Base-by-base conservation (phyloP, 179 eudicot genomes). In the Carnegiea gigantea region DNA sequence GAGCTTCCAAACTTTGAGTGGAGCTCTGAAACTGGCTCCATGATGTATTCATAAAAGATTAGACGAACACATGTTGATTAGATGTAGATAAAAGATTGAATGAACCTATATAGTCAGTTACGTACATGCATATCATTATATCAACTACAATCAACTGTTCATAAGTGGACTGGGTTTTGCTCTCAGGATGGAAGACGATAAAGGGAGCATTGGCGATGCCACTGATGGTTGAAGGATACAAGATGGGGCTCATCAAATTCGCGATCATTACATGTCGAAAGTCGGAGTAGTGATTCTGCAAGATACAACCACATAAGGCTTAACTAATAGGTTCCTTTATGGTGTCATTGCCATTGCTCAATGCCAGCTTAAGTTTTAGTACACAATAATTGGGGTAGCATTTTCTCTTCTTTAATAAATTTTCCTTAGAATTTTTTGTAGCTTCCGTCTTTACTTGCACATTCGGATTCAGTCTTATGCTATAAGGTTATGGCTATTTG, bases 201-300 rank as follows among this genome's bases (percentile, higher is more conserved):
- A 92, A 83, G 84, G 98, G 96, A 21, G 98, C 98, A 36, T 60
- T 91, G 79, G 96, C 82, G 53, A 93, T 92, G 98, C 98, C 98
- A 70, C 74, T 93, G 89, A 93, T 93, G 98, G 82, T 91, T 26
- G 85, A 89, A 88, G 98, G 98, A 84, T 93, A 91, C 81, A 89
- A 88, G 86, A 92, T 86, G 79, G 94, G 87, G 49, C 86, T 92
- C 44, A 93, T 93, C 87, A 90, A 92, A 85, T 93, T 92, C 73
- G 88, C 98, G 9, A 92, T 93, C 75, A 92, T 93, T 48, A 91
- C 98, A 43, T 92, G 96, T 78, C 85, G 86, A 79, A 93, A 93
- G 82, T 92, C 96, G 21, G 79, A 57, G 77, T 88, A 82, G 79
- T 84, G 21, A 2, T 20, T 62, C 40, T 15, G 44, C 24, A 8